phyloP scores from a whole-genome alignment of 2,329 filamentous ascomycete genomes.

The Lachnellula hyalina region DNA sequence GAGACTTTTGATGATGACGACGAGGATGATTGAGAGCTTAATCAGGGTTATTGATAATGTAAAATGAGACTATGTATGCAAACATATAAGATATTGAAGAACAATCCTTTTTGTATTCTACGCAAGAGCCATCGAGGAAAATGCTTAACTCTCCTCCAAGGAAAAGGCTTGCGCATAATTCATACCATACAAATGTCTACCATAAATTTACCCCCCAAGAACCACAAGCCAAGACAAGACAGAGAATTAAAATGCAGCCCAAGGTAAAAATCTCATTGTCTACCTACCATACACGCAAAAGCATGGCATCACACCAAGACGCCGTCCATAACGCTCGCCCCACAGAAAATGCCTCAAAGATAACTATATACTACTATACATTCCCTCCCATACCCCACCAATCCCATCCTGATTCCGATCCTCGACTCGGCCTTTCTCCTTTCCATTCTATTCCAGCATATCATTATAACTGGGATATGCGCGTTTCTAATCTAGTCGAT shows the following conservation, averaged over 20 bases:
- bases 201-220: too few relatives aligned
- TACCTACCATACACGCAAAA: background rate
- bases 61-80: too few relatives aligned
- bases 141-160: too few relatives aligned
- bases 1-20: slow-evolving; percentile 39
- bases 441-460: too few relatives aligned
- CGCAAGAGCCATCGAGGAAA: too few relatives aligned
- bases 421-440: background rate
- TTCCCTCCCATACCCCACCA: background rate
- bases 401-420: background rate
- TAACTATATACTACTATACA: background rate
- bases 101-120: too few relatives aligned
- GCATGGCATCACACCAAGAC: background rate
- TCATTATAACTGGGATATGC: too few relatives aligned
- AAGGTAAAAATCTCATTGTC: background rate
- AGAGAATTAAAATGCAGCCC: background rate
- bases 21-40: slow-evolving; percentile 15
- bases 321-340: background rate
- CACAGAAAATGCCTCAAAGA: background rate
- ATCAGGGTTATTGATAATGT: background rate
- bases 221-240: too few relatives aligned
- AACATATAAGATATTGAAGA: too few relatives aligned
- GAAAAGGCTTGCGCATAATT: too few relatives aligned
- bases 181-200: too few relatives aligned
- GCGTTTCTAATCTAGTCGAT: slow-evolving; percentile 58